phyloP scores from a whole-genome alignment of 495 filamentous ascomycete species.

The Aspergillus carlsbadensis region DNA sequence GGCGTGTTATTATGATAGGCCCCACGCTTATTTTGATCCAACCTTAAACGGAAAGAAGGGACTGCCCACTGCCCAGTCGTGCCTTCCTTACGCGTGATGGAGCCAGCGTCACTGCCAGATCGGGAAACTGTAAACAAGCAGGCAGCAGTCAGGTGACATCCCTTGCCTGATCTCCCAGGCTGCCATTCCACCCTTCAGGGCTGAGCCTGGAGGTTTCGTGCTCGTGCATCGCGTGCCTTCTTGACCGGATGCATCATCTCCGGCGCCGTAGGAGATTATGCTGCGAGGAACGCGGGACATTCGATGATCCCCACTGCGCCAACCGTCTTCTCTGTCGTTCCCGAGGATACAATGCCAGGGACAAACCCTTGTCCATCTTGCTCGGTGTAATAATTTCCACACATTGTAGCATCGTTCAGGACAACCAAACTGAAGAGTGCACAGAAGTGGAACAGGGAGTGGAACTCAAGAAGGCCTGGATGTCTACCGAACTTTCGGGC shows the following conservation, averaged over 20 bases:
- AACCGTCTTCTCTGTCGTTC: not conserved
- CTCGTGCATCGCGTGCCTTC: no score
- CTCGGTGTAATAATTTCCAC: not conserved
- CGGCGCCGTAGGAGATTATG: not conserved
- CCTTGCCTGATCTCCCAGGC: conserved; percentile 15
- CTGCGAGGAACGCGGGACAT: no score
- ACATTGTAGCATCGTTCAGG: not conserved
- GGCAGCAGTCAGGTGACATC: conserved; percentile 19
- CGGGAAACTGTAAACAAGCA: conserved; percentile 32
- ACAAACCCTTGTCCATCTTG: not conserved
- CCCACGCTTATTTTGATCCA: conserved; percentile 11
- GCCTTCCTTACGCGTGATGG: conserved; percentile 22
- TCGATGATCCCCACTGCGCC: not conserved
- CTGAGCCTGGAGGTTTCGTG: no score
- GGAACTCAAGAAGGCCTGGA: no score
- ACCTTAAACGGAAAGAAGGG: conserved; percentile 5
- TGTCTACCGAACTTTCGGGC: no score
- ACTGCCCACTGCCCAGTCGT: conserved; percentile 4
- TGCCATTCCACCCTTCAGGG: not conserved
- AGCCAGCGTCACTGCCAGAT: conserved; percentile 19
- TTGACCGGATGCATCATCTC: no score
- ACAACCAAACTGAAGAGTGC: not conserved
- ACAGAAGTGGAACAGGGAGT: no score
- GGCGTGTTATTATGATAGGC: conserved; percentile 2
- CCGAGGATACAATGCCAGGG: not conserved